phyloP scores from a whole-genome alignment of 805 yeast species.

The Hanseniaspora meyeri region DNA sequence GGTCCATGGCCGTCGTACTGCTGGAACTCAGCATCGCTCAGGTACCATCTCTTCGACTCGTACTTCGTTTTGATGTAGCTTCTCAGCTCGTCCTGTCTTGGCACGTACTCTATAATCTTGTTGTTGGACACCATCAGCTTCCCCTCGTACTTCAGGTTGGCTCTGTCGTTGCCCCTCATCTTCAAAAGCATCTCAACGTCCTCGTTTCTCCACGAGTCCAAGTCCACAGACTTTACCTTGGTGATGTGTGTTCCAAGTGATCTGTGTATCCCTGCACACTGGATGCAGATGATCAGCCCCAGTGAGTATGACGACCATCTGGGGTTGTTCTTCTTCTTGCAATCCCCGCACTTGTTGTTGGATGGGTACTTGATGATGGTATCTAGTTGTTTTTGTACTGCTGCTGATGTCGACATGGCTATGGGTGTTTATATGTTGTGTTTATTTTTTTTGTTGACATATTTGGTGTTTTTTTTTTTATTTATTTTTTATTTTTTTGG shows the following conservation, averaged over 20 bases:
- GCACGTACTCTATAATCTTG: slow-evolving; percentile 47
- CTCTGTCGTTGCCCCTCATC: slow-evolving; percentile 68
- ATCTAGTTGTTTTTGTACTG: slow-evolving; percentile 42
- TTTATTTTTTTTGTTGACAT: neutral
- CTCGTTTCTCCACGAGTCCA: slow-evolving; percentile 93
- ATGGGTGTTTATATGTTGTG: neutral
- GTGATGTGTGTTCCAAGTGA: slow-evolving; percentile 93
- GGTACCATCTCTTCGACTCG: slow-evolving; percentile 78
- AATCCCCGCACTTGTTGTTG: slow-evolving; percentile 79
- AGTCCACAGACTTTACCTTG: slow-evolving; percentile 82
- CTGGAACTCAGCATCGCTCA: slow-evolving; percentile 27
- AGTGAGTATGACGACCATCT: slow-evolving; percentile 97
- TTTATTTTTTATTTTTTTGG: neutral
- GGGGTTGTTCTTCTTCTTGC: slow-evolving; percentile 81
- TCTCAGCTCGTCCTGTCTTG: slow-evolving; percentile 74
- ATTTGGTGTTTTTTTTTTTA: neutral
- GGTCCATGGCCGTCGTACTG: slow-evolving; percentile 12
- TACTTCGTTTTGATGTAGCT: slow-evolving; percentile 87
- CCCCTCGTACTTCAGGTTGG: slow-evolving; percentile 76
- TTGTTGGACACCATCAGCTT: slow-evolving; percentile 31
- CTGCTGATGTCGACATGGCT: slow-evolving; percentile 16
- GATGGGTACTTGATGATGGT: slow-evolving; percentile 63
- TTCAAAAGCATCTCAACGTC: slow-evolving; percentile 68
- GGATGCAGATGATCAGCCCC: slow-evolving; percentile 84
- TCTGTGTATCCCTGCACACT: slow-evolving; percentile 93